phyloP scores from a whole-genome alignment of 768 basidiomycete genomes.

The Pisolithus albus region DNA sequence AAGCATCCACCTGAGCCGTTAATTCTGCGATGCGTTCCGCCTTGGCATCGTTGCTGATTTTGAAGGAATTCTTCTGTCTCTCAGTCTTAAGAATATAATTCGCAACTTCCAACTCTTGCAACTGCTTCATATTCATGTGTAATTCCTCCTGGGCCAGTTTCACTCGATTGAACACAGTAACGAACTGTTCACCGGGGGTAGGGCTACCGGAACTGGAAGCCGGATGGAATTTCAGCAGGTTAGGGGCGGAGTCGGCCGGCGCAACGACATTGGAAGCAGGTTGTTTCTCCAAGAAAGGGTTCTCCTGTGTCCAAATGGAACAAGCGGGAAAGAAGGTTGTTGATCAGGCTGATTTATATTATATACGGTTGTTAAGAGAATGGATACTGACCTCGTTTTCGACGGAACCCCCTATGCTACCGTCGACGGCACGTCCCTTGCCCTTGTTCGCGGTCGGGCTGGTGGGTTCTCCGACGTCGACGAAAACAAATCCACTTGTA shows the following conservation, averaged over 20 bases:
- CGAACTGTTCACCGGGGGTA: slow-evolving; percentile 21
- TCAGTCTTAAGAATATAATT: slow-evolving; percentile 35
- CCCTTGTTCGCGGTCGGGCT: slow-evolving; percentile 22
- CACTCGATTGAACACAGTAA: slow-evolving; percentile 2
- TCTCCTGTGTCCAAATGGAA: slow-evolving; percentile 1
- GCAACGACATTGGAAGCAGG: neutral
- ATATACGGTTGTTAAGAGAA: too few relatives aligned
- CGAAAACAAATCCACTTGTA: neutral
- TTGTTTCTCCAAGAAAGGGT: slow-evolving; percentile 9
- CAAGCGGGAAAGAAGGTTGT: neutral
- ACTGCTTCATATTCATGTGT: slow-evolving; percentile 2
- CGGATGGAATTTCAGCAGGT: slow-evolving; percentile 12
- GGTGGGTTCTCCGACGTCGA: slow-evolving; percentile 4
- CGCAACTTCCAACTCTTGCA: slow-evolving; percentile 12
- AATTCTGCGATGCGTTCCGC: slow-evolving; percentile 12
- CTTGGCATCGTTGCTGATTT: slow-evolving; percentile 31
- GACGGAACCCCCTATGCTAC: neutral
- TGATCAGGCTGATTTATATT: too few relatives aligned
- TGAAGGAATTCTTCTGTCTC: slow-evolving; percentile 30
- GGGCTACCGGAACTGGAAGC: slow-evolving; percentile 5
- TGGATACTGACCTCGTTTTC: slow-evolving; percentile 2
- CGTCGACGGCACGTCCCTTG: slow-evolving; percentile 14
- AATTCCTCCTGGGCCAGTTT: neutral
- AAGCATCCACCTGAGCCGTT: slow-evolving; percentile 2
- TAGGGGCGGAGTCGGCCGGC: slow-evolving; percentile 11